Base-by-base conservation (phyloP, 192 early-diverging fungal species). In the Backusella psychrophila region DNA sequence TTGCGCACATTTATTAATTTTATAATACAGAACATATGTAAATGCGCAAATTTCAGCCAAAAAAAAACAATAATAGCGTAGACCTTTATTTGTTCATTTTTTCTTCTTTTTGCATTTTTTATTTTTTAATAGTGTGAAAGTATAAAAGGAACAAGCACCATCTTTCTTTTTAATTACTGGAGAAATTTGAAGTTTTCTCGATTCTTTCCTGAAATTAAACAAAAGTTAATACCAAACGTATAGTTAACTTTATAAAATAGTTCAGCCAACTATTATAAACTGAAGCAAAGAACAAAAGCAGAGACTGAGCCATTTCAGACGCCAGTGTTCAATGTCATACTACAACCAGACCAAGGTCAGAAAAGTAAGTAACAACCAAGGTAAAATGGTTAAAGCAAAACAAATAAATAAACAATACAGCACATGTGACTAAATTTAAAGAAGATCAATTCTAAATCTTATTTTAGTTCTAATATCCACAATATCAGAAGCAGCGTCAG, bases 181-280 rank as follows among this genome's bases (percentile, higher is more conserved):
- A 33, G 3, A 33, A 33, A 33, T 33, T 0, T 3, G 33, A 33
- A 33, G 3, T 3, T 3, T 33, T 33, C 33, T 33, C 33, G 3
- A 33, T 33, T 33, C 33, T 33, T 33, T 33, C 33, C 88, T 81
- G 89, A 91, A 63, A 85, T 88, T 65, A 89, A 91, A 80, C 78
- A 85, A 71, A 80, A 82, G 33, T 33, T 33, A 33, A 3, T 33
- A 33, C 33, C 3, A 33, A 3, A 2, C 3, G 2, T 3, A 33
- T 33, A 33, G 33, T 33, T 3, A 3, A 33, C 3, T 33, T 0
- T 33, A 1, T 33, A 33, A 2, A 1, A 33, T 33, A 33, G 33
- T 33, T 33, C 3, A 26, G 42, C 14, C 3, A 76, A 76, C 15
- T 12, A 41, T 7, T 81, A 74, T 66, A 65, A 44, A 4, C 76